Base-by-base conservation (phyloP, 441 rosid genomes). In the Pelargonium fulgidum region DNA sequence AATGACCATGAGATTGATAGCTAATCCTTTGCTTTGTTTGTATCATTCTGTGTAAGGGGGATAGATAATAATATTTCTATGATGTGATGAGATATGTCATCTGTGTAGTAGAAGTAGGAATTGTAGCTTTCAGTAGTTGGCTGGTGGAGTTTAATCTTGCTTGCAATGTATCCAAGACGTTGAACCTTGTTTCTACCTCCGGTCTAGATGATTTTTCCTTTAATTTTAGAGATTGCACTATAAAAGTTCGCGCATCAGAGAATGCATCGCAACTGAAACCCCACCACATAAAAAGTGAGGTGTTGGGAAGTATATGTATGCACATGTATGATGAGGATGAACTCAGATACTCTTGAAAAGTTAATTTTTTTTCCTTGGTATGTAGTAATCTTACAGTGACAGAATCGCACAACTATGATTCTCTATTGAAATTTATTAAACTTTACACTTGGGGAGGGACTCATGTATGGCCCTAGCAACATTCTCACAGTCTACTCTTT, bases 1-100 rank as follows among this genome's bases (percentile, higher is more conserved):
- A 50, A 13, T 10, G n/a, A n/a, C 16, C 41, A 6, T 50, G 58
- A 50, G 7, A 13, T 50, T 50, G 16, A 50, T 13, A 50, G 4
- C 17, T 50, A 50, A 14, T 50, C 58, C 58, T 50, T 50, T 50
- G 58, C 58, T 50, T 50, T 50, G 19, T 16, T 50, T 50, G 58
- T 50, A 13, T 50, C 7, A 16, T 50, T 50, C 19, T 5, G 58
- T 3, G 58, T n/a, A 13, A 50, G 58, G 58, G 6, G 14, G 41
- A 6, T 52, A 0, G 7, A 47, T 0, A 10, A 47, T 47, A 0
- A 47, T 47, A 10, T 47, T 47, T 47, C 13, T 10, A 10, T n/a
- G n/a, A 1, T 11, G 0, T 47, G 52, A 11, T 47, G 13, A 47
- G n/a, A 47, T 47, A 12, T 47, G 41, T 36, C 41, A 6, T 36